Conservation (phyloP, 2,329 filamentous ascomycete species). For the Bimuria novae-zelandiae region DNA sequence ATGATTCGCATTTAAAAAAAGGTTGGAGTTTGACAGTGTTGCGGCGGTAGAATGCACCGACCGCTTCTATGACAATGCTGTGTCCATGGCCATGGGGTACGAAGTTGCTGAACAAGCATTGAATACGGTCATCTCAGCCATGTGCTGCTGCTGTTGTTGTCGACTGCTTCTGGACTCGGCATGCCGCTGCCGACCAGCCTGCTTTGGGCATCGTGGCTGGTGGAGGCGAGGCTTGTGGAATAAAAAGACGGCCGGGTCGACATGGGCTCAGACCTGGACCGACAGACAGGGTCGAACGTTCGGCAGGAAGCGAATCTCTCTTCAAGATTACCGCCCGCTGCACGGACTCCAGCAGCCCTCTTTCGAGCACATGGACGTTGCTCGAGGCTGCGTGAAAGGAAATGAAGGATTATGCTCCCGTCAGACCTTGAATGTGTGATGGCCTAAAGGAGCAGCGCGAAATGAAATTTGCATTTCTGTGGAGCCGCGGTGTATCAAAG, state of each 20-base stretch:
- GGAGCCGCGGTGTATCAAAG: constrained; percentile 41
- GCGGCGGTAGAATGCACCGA: constrained; percentile 12
- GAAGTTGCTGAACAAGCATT: constrained; percentile 5
- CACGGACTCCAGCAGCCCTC: constrained; percentile 34
- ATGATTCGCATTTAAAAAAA: constrained; percentile 4
- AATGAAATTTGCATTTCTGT: constrained; percentile 41
- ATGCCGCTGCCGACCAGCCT: constrained; percentile 21
- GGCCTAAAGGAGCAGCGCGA: constrained; percentile 36
- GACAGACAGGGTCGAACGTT: constrained; percentile 44
- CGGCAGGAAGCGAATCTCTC: constrained; percentile 45
- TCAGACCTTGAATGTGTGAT: constrained; percentile 38
- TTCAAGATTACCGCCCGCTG: constrained; percentile 42
- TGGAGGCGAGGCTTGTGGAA: constrained; percentile 30
- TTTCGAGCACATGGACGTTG: constrained; percentile 30
- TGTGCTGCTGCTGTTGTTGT: constrained; percentile 13
- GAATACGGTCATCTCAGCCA: constrained; percentile 10
- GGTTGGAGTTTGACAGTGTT: neutral
- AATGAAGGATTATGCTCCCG: constrained; percentile 46
- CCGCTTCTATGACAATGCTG: neutral
- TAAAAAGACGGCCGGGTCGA: constrained; percentile 21
- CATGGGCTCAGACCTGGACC: constrained; percentile 25
- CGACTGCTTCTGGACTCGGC: constrained; percentile 23
- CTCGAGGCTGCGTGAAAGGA: constrained; percentile 38
- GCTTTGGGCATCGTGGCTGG: constrained; percentile 30
- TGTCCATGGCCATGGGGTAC: constrained; percentile 5